These are phyloP conservation scores for Delonix regia DNA, from an alignment of 306 rosid genomes.

Conservation along the genomic window DNA sequence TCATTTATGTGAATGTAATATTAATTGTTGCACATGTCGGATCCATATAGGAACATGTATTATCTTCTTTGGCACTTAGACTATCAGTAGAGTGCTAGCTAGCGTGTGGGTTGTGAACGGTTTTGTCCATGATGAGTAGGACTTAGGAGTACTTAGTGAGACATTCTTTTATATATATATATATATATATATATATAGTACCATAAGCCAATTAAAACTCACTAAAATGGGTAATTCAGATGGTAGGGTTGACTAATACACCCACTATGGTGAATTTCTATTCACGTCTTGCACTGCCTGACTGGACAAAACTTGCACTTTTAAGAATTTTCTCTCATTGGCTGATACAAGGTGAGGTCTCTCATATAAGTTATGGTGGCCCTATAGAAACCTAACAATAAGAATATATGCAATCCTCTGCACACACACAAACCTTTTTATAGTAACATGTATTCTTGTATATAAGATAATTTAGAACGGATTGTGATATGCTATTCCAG, in stretches of 20 bases:
- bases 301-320: neutral
- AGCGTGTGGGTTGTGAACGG: neutral
- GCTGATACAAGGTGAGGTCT: neutral
- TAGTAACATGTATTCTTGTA: neutral
- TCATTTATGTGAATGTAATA: neutral
- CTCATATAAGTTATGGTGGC: neutral
- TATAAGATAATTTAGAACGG: neutral
- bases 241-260: neutral
- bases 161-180: too few relatives aligned
- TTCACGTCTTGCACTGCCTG: neutral
- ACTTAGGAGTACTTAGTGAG: neutral
- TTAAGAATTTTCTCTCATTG: neutral
- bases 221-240: neutral
- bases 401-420: neutral
- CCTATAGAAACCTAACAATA: neutral
- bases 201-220: neutral
- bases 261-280: neutral
- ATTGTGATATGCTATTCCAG: neutral
- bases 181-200: too few relatives aligned
- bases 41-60: neutral
- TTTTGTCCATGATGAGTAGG: neutral
- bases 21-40: neutral
- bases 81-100: neutral
- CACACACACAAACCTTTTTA: neutral
- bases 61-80: neutral